A percentile compares a stretch with the other conserved stretches of the same genome.
Evolutionary conservation across 1,284 basidiomycete genomes (phyloP).

Genomic region (Sanguinoderma infundibulare): DNA sequence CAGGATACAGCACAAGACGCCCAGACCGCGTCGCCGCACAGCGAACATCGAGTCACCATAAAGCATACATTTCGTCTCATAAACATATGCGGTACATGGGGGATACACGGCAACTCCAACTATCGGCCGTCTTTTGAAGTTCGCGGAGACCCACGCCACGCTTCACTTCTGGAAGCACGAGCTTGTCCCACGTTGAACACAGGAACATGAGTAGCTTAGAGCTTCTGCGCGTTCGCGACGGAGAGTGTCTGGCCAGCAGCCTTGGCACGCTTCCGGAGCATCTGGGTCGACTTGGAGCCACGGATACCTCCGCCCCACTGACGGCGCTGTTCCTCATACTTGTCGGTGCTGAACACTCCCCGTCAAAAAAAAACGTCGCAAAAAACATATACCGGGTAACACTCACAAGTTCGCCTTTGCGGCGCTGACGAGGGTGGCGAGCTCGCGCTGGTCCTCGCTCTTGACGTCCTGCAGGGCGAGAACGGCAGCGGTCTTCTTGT

Average conservation of each 20-base stretch:
- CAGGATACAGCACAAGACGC: neutral
- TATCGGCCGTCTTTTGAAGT: slow-evolving; percentile 17
- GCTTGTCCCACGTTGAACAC: slow-evolving; percentile 14
- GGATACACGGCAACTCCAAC: slow-evolving; percentile 14
- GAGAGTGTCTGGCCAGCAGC: slow-evolving; percentile 73
- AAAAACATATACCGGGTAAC: neutral
- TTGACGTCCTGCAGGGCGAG: slow-evolving; percentile 92
- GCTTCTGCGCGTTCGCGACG: slow-evolving; percentile 63
- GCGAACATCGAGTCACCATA: slow-evolving; percentile 5
- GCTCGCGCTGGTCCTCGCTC: slow-evolving; percentile 93
- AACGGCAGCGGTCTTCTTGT: slow-evolving; percentile 98
- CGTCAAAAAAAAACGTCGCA: slow-evolving; percentile 9
- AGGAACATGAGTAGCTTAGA: slow-evolving; percentile 41
- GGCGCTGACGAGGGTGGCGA: slow-evolving; percentile 91
- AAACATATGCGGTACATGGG: slow-evolving; percentile 20
- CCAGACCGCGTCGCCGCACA: neutral
- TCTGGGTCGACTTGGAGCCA: slow-evolving; percentile 91
- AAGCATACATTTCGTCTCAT: slow-evolving; percentile 23
- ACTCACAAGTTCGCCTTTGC: slow-evolving; percentile 96
- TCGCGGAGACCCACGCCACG: slow-evolving; percentile 7
- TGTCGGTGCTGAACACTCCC: slow-evolving; percentile 76
- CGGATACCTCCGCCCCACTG: slow-evolving; percentile 97
- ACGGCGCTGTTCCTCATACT: slow-evolving; percentile 90
- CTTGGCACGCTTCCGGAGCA: slow-evolving; percentile 95
- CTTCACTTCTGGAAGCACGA: too few relatives aligned